Conservation (phyloP, 163 green algal species). For the Chlorella variabilis region DNA sequence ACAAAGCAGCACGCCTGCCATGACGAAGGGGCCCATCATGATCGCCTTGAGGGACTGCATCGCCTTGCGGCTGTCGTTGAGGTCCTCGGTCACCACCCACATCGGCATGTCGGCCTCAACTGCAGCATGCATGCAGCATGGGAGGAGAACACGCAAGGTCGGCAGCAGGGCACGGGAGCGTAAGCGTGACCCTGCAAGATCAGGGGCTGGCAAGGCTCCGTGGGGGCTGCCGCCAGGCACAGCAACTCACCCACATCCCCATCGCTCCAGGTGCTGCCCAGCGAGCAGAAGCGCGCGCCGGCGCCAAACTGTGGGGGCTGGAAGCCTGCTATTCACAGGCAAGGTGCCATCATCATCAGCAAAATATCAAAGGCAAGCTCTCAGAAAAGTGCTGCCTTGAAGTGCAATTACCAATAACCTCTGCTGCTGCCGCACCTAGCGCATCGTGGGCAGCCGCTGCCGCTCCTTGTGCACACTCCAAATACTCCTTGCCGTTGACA, state of each 20-base stretch:
- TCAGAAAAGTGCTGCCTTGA: no score
- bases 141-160: no score
- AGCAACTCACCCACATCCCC: conserved; percentile 35
- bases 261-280: conserved; percentile 16
- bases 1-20: conserved; percentile 51
- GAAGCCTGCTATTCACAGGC: not conserved
- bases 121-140: not conserved
- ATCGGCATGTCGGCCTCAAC: conserved; percentile 59
- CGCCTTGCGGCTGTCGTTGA: conserved; percentile 57
- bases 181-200: no score
- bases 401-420: no score
- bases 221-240: no score
- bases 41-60: conserved; percentile 52
- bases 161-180: no score
- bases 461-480: not conserved
- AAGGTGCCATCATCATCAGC: no score
- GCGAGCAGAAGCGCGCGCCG: conserved; percentile 6
- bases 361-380: no score
- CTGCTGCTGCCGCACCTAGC: not conserved
- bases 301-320: conserved; percentile 11
- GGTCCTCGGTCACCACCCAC: conserved; percentile 38
- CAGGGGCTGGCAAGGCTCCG: no score
- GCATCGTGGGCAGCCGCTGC: not conserved
- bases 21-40: conserved; percentile 69
- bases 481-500: not conserved